Percentiles rank a stretch among this genome's conserved stretches.
phyloP scores from a whole-genome alignment of 2,329 filamentous ascomycete genomes.

The Diaporthe sp. region DNA sequence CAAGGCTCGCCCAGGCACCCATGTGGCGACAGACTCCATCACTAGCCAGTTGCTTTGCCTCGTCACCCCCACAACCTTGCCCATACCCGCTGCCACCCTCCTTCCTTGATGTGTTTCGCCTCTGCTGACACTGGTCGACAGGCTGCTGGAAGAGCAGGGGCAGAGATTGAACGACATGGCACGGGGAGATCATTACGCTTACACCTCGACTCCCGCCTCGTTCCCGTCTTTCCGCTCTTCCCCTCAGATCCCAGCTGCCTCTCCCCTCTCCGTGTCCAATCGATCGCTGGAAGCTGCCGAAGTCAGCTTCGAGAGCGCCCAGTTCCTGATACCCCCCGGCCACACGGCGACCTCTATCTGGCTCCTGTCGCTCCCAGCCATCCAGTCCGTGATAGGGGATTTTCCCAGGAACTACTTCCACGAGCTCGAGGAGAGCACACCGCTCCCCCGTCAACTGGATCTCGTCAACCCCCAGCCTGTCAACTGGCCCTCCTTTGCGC shows the following conservation, averaged over 20 bases:
- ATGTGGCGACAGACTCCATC: slow-evolving; percentile 43
- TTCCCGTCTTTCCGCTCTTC: slow-evolving; percentile 36
- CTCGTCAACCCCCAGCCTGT: slow-evolving; percentile 43
- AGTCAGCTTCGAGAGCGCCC: slow-evolving; percentile 46
- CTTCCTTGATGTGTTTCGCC: slow-evolving; percentile 42
- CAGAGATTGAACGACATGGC: slow-evolving; percentile 41
- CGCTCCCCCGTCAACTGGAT: slow-evolving; percentile 48
- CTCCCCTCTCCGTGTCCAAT: slow-evolving; percentile 38
- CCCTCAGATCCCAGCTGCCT: slow-evolving; percentile 28
- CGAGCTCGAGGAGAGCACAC: slow-evolving; percentile 49
- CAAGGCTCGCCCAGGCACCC: slow-evolving; percentile 39
- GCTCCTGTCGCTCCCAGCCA: slow-evolving; percentile 49
- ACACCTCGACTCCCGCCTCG: slow-evolving; percentile 22
- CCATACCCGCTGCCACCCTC: slow-evolving; percentile 42
- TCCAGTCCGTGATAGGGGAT: slow-evolving; percentile 49
- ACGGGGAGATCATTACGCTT: slow-evolving; percentile 22
- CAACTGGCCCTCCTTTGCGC: slow-evolving; percentile 47
- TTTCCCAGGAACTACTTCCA: slow-evolving; percentile 51
- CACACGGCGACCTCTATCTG: slow-evolving; percentile 50
- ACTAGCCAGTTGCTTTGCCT: neutral
- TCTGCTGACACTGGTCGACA: slow-evolving; percentile 28
- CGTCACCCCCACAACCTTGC: neutral
- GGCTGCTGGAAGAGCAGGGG: slow-evolving; percentile 44
- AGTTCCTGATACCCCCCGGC: slow-evolving; percentile 52
- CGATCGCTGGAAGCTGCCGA: slow-evolving; percentile 41